Evolutionary conservation across 2,329 filamentous ascomycete species (phyloP), one percentile per base, ranked within the genome.

Genomic region (Neonectria ditissima): DNA sequence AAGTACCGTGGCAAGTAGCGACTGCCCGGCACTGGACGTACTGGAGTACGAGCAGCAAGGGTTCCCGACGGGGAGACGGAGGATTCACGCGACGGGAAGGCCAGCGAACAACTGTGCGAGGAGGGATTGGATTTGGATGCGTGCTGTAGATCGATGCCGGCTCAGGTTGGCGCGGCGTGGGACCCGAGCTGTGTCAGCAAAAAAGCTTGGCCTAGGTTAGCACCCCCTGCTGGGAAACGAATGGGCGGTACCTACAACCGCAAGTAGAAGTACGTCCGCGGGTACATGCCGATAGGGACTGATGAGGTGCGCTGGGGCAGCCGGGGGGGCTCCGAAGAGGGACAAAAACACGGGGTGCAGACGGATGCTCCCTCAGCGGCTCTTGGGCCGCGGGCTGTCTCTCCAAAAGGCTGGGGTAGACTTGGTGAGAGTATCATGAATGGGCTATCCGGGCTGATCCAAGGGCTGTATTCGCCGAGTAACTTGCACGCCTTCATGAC

Each of bases 1-100:
- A n/a, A n/a, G n/a, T n/a, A n/a, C n/a, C n/a, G n/a, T n/a, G n/a
- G n/a, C n/a, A n/a, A n/a, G n/a, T n/a, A n/a, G n/a, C n/a, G n/a
- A n/a, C n/a, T n/a, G n/a, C n/a, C n/a, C n/a, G n/a, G n/a, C 18
- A 41, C n/a, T n/a, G 7, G 4, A 41, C 4, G 39, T 41, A 18
- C 55, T n/a, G 50, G 55, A 59, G 52, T 55, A 51, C 60, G 59
- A 16, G 26, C 20, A n/a, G 39, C 45, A 44, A 5, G 30, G 24
- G 37, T 55, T 65, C 56, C 60, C 67, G 48, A 60, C 65, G 67
- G 66, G 65, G 60, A 54, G 54, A 48, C 62, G 67, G 67, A 67
- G 65, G 43, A 26, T 45, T 45, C 14, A 24, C 20, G 43, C 43
- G 14, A 24, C 20, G 13, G 43, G 43, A 26, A 11, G 44, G 44